Percentiles rank a stretch among this genome's conserved stretches.
Evolutionary conservation across 176 grass and related monocot genomes (phyloP).

Genomic region (Lolium multiflorum): DNA sequence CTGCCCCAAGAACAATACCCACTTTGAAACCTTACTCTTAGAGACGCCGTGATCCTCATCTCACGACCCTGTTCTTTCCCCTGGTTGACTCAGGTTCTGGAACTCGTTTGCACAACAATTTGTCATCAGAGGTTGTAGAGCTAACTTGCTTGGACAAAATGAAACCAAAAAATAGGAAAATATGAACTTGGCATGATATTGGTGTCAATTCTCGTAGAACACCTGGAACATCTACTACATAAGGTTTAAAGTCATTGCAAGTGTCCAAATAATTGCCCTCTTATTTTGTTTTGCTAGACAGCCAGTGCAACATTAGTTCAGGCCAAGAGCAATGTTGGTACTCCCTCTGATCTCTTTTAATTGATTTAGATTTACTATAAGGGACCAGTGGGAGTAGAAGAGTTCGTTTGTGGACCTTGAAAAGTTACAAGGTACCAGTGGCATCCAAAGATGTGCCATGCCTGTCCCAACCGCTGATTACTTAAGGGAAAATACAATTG

Average conservation of each 20-base stretch:
- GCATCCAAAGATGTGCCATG: not conserved
- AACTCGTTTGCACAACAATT: not conserved
- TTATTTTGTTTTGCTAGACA: conserved; percentile 23
- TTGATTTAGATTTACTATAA: too few species aligned
- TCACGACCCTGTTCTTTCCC: not conserved
- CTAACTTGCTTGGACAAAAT: conserved; percentile 19
- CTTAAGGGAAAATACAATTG: not conserved
- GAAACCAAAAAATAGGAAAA: not conserved
- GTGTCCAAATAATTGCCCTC: not conserved
- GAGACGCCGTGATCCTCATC: not conserved
- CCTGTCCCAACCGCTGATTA: not conserved
- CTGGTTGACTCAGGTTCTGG: not conserved
- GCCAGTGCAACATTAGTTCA: conserved; percentile 3
- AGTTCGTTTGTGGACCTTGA: not conserved
- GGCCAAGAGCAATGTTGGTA: not conserved
- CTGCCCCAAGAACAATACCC: not conserved
- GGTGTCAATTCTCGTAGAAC: not conserved
- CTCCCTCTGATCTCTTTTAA: too few species aligned
- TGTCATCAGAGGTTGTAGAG: conserved; percentile 29
- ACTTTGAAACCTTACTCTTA: conserved; percentile 2
- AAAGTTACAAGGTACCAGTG: not conserved
- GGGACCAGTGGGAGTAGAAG: not conserved
- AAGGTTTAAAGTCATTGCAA: not conserved
- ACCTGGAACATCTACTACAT: conserved; percentile 4
- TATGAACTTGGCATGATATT: conserved; percentile 6